Percentiles rank a stretch among this genome's conserved stretches.
phyloP scores from a whole-genome alignment of 2,329 filamentous ascomycete species.

The Fusarium verticillioides region DNA sequence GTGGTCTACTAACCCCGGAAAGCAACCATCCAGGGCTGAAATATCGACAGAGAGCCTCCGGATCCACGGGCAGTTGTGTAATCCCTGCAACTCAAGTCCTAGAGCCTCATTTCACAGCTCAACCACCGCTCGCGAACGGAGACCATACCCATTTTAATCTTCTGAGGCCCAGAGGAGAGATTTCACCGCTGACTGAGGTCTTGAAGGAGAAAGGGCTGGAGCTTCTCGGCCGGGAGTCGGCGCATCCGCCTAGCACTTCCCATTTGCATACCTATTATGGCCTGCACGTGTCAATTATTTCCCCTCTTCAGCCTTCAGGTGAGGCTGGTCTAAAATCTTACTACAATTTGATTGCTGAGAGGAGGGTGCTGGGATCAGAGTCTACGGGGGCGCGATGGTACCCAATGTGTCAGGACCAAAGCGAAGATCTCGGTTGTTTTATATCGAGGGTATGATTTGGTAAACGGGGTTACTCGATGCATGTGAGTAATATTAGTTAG shows the following conservation, averaged over 20 bases:
- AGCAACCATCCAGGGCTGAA: background rate
- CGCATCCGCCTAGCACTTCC: too few relatives aligned
- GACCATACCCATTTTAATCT: too few relatives aligned
- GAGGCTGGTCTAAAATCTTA: background rate
- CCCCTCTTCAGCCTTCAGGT: background rate
- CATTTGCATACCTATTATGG: background rate
- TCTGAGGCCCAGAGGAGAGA: too few relatives aligned
- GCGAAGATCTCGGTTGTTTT: background rate
- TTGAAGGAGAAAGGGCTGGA: background rate
- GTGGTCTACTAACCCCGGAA: background rate
- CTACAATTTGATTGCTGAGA: background rate
- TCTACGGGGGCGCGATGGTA: background rate
- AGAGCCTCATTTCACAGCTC: background rate
- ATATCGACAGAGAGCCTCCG: background rate
- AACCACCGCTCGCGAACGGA: background rate
- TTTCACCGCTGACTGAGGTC: accelerated
- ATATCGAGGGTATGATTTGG: accelerated
- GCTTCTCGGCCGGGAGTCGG: background rate
- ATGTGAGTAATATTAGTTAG: accelerated
- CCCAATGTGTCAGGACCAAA: background rate
- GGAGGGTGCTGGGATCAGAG: background rate
- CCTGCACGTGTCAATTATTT: too few relatives aligned
- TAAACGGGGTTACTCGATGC: too few relatives aligned
- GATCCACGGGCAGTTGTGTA: background rate
- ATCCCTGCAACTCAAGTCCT: background rate